Evolutionary conservation across 148 eudicot genomes (phyloP), one percentile per base, ranked within the genome.

Genomic region (Fagopyrum esculentum): DNA sequence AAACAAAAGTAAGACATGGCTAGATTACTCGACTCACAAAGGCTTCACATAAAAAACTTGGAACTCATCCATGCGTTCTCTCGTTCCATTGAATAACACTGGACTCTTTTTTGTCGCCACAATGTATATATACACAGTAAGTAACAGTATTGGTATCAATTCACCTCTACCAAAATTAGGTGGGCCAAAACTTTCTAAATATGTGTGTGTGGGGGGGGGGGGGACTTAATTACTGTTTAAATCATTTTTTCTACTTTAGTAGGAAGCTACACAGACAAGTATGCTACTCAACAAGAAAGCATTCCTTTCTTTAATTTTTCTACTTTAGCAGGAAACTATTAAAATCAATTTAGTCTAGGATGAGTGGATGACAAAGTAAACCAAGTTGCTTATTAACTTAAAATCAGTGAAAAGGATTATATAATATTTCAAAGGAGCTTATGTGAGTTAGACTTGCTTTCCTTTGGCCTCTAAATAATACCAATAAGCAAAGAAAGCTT

Each of bases 21-120:
- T 3, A 71, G n/a, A 66, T 12, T 40, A 43, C 45, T 79, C 99
- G 94, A 79, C 97, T 92, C 59, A 95, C 99, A 83, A 95, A 92
- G 40, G 99, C 87, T 95, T 92, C 22, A 90, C 99, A 85, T 92
- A 97, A 81, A 95, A 95, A 72, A 91, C 84, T 82, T 95, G 97
- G 83, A 92, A 95, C 80, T 95, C 99, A 80, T 95, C 99, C 99
- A 95, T 95, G 77, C 92, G 99, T 80, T 95, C 99, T 81, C 99
- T 97, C 44, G 99, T 95, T 77, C 99, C 99, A 76, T 92, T 95
- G 75, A 95, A 95, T 74, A 92, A 92, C 78, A 95, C 94, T 47
- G 99, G 99, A 83, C 97, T 92, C 83, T 95, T 95, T 74, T 97
- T 95, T 60, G 99, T 97, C 11, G 99, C 97, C 83, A 95, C 99